Evolutionary conservation across 106 monocot genomes (phyloP).

Genomic region (Ottelia alismoides): DNA sequence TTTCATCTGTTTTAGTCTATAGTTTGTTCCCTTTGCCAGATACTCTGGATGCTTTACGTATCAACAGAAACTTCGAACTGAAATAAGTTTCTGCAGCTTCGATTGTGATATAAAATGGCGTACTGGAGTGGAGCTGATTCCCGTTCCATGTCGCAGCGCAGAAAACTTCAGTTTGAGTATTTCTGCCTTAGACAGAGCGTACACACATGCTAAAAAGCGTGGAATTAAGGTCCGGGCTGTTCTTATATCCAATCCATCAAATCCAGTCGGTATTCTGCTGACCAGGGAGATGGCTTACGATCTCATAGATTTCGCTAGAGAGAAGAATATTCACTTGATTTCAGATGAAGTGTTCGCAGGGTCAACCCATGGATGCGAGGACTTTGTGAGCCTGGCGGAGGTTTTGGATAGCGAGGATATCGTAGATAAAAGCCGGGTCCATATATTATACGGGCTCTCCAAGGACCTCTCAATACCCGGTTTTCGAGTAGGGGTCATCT

Average conservation of each 20-base stretch:
- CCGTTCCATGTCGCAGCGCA: conserved; percentile 87
- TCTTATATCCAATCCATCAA: conserved; percentile 81
- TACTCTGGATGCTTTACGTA: not conserved
- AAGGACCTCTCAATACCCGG: conserved; percentile 84
- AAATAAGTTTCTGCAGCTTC: conserved; percentile 33
- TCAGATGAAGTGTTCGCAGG: conserved; percentile 96
- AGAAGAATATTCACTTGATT: conserved; percentile 95
- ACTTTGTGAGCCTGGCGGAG: conserved; percentile 73
- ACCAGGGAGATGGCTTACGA: conserved; percentile 36
- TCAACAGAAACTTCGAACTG: not conserved
- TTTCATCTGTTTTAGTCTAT: not conserved
- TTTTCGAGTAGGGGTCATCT: conserved; percentile 80
- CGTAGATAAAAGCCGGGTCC: conserved; percentile 81
- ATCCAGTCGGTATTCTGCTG: conserved; percentile 73
- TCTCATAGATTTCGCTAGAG: conserved; percentile 70
- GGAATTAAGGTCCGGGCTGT: conserved; percentile 86
- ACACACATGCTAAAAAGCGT: conserved; percentile 79
- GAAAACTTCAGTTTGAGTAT: conserved; percentile 75
- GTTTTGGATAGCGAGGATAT: conserved; percentile 50
- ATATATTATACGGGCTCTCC: conserved; percentile 87
- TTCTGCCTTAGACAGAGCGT: conserved; percentile 68
- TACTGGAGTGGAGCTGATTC: conserved; percentile 77
- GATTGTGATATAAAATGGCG: conserved; percentile 79
- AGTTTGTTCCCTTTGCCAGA: too few species aligned
- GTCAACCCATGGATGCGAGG: conserved; percentile 36